Conservation (phyloP, 805 yeast species). For the Yarrowia sp. region DNA sequence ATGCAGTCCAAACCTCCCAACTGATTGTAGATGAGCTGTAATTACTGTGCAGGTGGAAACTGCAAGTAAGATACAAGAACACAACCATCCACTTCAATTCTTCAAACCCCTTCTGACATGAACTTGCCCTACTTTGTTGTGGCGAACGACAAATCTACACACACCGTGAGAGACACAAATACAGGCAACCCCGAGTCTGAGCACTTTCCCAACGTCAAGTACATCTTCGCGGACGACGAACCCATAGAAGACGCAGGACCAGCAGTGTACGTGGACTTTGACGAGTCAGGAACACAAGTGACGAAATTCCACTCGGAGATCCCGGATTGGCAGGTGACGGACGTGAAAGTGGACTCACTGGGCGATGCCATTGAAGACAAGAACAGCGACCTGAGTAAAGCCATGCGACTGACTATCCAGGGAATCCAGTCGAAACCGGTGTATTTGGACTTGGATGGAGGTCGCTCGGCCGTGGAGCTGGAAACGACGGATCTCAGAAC, state of each 20-base stretch:
- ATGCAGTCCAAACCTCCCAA: too few species aligned
- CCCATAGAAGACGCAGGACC: slow-evolving; percentile 33
- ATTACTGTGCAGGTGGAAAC: too few species aligned
- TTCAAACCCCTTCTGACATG: too few species aligned
- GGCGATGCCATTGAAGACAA: slow-evolving; percentile 9
- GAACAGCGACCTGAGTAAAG: not conserved
- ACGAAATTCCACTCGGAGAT: slow-evolving; percentile 49
- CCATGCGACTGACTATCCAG: slow-evolving; percentile 12
- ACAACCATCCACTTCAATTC: too few species aligned
- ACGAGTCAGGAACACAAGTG: slow-evolving; percentile 48
- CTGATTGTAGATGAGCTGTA: too few species aligned
- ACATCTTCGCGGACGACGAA: slow-evolving; percentile 32
- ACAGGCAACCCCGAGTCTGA: slow-evolving; percentile 17
- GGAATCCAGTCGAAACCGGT: slow-evolving; percentile 25
- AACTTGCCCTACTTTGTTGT: slow-evolving; percentile 17
- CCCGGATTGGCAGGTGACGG: slow-evolving; percentile 51
- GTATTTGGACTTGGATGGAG: slow-evolving; percentile 15
- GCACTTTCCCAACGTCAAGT: slow-evolving; percentile 35
- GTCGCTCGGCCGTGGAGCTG: not conserved
- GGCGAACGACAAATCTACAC: slow-evolving; percentile 20
- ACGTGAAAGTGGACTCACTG: slow-evolving; percentile 42
- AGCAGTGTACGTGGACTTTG: slow-evolving; percentile 50
- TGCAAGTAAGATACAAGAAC: too few species aligned
- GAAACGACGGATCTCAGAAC: slow-evolving; percentile 5
- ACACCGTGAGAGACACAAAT: not conserved